These are phyloP conservation scores for Populus pruinosa DNA, from an alignment of 345 rosid species.

Conservation along the genomic window DNA sequence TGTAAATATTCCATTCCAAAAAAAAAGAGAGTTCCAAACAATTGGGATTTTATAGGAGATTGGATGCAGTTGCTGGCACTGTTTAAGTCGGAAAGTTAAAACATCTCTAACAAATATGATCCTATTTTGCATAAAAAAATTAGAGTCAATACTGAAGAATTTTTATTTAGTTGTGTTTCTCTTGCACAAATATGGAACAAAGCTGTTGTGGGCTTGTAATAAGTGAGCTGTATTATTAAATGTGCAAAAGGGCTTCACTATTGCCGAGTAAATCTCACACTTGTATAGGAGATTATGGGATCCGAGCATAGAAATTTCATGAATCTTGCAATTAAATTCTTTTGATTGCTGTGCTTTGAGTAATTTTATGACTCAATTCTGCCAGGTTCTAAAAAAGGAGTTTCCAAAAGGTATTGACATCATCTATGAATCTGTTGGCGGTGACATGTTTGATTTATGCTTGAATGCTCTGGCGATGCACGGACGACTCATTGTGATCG, in stretches of 20 bases:
- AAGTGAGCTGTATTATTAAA: not conserved
- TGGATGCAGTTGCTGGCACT: too few species aligned
- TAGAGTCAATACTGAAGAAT: too few species aligned
- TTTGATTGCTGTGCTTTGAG: not conserved
- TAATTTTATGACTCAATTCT: slow-evolving; percentile 6
- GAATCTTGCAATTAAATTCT: too few species aligned
- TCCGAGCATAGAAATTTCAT: too few species aligned
- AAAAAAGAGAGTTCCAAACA: too few species aligned
- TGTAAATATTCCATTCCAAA: too few species aligned
- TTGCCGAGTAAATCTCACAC: not conserved
- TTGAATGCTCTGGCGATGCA: slow-evolving; percentile 76
- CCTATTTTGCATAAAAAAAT: too few species aligned
- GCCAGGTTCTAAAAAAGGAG: slow-evolving; percentile 76
- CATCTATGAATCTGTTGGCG: slow-evolving; percentile 93
- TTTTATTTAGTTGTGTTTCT: not conserved
- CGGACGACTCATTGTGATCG: slow-evolving; percentile 81
- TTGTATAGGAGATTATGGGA: not conserved
- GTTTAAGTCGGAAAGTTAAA: too few species aligned
- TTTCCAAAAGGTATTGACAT: slow-evolving; percentile 82
- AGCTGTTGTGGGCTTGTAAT: not conserved
- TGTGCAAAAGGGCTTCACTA: not conserved
- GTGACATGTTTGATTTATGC: slow-evolving; percentile 83
- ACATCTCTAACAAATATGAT: too few species aligned
- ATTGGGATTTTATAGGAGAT: too few species aligned
- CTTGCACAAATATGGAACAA: not conserved